phyloP scores from a whole-genome alignment of 495 filamentous ascomycete genomes.

The Hypomontagnella monticulosa region DNA sequence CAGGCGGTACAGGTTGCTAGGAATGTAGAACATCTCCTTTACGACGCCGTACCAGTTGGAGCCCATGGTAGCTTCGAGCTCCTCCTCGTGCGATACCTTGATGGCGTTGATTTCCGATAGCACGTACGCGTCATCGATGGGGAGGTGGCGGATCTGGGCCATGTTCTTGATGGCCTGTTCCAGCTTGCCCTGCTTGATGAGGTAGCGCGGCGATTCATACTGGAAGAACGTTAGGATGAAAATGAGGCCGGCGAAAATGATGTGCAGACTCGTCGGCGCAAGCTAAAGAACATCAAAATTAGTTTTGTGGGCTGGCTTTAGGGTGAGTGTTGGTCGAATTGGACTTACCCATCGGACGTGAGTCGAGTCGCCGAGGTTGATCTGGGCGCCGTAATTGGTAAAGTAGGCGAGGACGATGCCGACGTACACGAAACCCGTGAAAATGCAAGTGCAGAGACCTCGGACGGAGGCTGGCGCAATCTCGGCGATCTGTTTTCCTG shows the following conservation, averaged over 20 bases:
- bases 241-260: conserved; percentile 77
- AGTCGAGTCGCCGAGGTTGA: conserved; percentile 65
- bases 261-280: conserved; percentile 73
- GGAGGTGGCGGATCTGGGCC: conserved; percentile 60
- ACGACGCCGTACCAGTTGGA: conserved; percentile 63
- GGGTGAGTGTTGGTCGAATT: not conserved
- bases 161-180: conserved; percentile 58
- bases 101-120: conserved; percentile 61
- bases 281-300: conserved; percentile 42
- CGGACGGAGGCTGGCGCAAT: conserved; percentile 69
- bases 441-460: conserved; percentile 75
- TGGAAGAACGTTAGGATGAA: conserved; percentile 70
- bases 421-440: conserved; percentile 70
- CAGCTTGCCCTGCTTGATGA: conserved; percentile 61
- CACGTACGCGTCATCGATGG: conserved; percentile 60
- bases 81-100: conserved; percentile 57
- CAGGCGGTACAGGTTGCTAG: conserved; percentile 70
- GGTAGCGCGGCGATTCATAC: conserved; percentile 68
- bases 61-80: conserved; percentile 67
- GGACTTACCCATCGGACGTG: conserved; percentile 65
- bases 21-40: conserved; percentile 68
- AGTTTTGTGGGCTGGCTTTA: not conserved
- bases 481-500: conserved; percentile 59
- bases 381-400: conserved; percentile 65
- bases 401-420: conserved; percentile 70